These are phyloP conservation scores for Boletus pseudopeckii DNA, from an alignment of 768 basidiomycete species.

Conservation along the genomic window DNA sequence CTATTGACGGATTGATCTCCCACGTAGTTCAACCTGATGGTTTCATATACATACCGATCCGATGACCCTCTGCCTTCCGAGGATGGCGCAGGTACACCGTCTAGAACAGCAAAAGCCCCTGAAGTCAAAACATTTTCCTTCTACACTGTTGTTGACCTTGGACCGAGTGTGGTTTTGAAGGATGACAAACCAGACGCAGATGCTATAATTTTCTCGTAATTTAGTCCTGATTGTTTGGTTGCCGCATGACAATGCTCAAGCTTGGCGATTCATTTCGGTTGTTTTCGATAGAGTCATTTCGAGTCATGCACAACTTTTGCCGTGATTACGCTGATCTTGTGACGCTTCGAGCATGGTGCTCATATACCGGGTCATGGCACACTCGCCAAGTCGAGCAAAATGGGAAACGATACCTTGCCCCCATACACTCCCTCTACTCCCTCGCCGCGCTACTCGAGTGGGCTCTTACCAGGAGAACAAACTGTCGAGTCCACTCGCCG, in stretches of 20 bases:
- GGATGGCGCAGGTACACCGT: conserved; percentile 48
- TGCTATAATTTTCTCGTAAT: conserved; percentile 1
- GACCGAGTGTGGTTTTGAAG: conserved; percentile 59
- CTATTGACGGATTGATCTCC: neutral
- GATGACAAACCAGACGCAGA: conserved; percentile 42
- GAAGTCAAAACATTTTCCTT: conserved; percentile 90
- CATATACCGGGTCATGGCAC: too few species aligned
- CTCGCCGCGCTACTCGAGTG: conserved; percentile 53
- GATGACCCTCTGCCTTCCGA: conserved; percentile 77
- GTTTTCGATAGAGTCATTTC: too few species aligned
- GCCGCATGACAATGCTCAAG: too few species aligned
- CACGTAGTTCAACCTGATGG: conserved; percentile 87
- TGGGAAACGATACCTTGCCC: conserved; percentile 34
- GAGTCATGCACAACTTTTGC: too few species aligned
- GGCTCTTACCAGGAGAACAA: conserved; percentile 48
- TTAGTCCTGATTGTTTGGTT: too few species aligned
- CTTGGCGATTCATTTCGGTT: too few species aligned
- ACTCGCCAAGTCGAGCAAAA: neutral
- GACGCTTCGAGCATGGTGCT: too few species aligned
- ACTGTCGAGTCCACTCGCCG: conserved; percentile 44
- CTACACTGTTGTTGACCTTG: conserved; percentile 80
- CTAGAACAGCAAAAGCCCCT: conserved; percentile 48
- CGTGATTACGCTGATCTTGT: too few species aligned
- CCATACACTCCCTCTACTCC: conserved; percentile 51
- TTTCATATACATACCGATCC: conserved; percentile 90